Evolutionary conservation across 2,329 filamentous ascomycete genomes (phyloP), one percentile per base, ranked within the genome.

Genomic region (Colletotrichum tropicicola): DNA sequence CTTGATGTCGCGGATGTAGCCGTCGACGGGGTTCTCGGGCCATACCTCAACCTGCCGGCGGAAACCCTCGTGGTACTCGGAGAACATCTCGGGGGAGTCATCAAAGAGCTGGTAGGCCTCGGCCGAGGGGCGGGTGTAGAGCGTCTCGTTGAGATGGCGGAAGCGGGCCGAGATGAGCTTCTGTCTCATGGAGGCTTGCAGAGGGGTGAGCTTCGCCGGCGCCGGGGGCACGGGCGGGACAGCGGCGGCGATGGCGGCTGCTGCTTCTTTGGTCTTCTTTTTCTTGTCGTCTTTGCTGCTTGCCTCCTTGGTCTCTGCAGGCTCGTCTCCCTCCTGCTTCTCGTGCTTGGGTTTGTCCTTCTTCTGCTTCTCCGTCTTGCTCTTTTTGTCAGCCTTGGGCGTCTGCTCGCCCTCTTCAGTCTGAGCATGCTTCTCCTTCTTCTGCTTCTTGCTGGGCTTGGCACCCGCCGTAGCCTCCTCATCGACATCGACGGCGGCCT

Each of bases 11-110:
- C 81, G 75, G 68, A 98, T 90, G 80, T 97, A 98, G 62, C 87
- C 88, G 76, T 98, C 92, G 48, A 99, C 93, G 0, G 96, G 96
- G 79, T 99, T 99, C 74, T 95, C 92, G 7, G 96, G 96, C 96
- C 96, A 99, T 3, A 94, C 92, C 73, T 93, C 91, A 64, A 98
- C 96, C 80, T 99, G 96, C 56, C 94, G 92, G 1, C 94, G 91
- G 85, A 99, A 99, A 32, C 96, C 96, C 66, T 94, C 91, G 80
- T 99, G 96, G 79, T 99, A 99, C 79, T 98, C 94, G 70, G 89
- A 86, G 80, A 98, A 99, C 86, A 98, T 94, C 74, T 97, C 93
- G 0, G 96, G 96, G 52, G 92, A 93, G 32, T 91, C 84, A 54
- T 88, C 83, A 82, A 99, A 98, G 23, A 98, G 88, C 53, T 86